Conservation (phyloP, 768 basidiomycete genomes). For the Auriscalpium orientale region DNA sequence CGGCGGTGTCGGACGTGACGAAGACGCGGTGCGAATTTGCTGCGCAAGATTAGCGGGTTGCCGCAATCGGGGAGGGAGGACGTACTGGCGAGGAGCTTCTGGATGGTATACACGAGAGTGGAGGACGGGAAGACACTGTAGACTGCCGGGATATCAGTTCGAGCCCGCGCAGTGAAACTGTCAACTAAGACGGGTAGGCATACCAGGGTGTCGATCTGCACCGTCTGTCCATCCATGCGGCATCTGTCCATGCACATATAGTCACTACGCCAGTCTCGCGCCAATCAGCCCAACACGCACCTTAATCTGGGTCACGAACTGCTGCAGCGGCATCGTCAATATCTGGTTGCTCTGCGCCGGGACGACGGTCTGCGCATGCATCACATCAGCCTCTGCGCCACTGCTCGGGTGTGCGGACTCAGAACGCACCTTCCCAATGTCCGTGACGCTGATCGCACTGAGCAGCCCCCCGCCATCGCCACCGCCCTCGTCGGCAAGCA, state of each 20-base stretch:
- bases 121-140: slow-evolving; percentile 66
- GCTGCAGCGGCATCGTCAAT: slow-evolving; percentile 55
- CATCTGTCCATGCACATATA: background rate
- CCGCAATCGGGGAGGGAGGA: slow-evolving; percentile 7
- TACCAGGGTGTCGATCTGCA: slow-evolving; percentile 72
- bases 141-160: slow-evolving; percentile 31
- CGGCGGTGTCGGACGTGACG: slow-evolving; percentile 53
- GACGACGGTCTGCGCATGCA: slow-evolving; percentile 50
- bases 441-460: slow-evolving; percentile 78
- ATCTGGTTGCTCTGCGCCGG: slow-evolving; percentile 78
- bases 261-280: too few relatives aligned
- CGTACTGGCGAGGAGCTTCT: slow-evolving; percentile 79
- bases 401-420: too few relatives aligned
- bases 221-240: slow-evolving; percentile 76
- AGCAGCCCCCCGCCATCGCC: slow-evolving; percentile 53
- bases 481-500: slow-evolving; percentile 51
- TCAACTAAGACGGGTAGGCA: background rate
- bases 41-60: slow-evolving; percentile 21
- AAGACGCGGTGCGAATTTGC: slow-evolving; percentile 78
- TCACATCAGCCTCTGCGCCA: background rate
- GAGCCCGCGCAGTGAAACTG: too few relatives aligned
- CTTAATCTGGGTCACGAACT: slow-evolving; percentile 70
- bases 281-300: slow-evolving; percentile 24
- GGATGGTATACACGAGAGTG: slow-evolving; percentile 60
- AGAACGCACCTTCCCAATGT: slow-evolving; percentile 57